A percentile compares a stretch with the other conserved stretches of the same genome.
Evolutionary conservation across 2,329 filamentous ascomycete genomes (phyloP).

Genomic region (Talaromyces sp.): DNA sequence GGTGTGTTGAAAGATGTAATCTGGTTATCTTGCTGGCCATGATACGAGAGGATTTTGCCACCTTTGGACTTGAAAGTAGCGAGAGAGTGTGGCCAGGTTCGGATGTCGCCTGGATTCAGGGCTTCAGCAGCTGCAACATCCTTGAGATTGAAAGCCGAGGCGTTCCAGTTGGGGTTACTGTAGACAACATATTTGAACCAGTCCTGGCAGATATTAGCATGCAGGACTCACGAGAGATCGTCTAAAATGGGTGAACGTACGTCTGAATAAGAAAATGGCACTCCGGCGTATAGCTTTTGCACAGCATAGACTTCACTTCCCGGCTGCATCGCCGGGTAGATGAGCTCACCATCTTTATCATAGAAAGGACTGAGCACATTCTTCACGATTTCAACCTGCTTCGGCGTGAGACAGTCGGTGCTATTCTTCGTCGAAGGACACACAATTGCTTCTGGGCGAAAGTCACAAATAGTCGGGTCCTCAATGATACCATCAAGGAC

Average conservation of each 20-base stretch:
- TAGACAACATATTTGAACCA: constrained; percentile 7
- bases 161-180: constrained; percentile 2
- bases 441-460: not conserved
- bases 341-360: constrained; percentile 18
- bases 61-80: constrained; percentile 32
- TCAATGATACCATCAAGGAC: constrained; percentile 34
- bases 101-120: constrained; percentile 24
- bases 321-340: constrained; percentile 34
- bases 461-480: constrained; percentile 23
- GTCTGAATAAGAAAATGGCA: constrained; percentile 28
- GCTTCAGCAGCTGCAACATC: not conserved
- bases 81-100: constrained; percentile 35
- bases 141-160: not conserved
- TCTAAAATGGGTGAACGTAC: not conserved
- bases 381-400: not conserved
- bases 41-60: constrained; percentile 43
- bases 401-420: not conserved
- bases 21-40: constrained; percentile 42
- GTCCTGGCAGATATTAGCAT: not conserved
- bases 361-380: not conserved
- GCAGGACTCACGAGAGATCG: not conserved
- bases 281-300: constrained; percentile 38
- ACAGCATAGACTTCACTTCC: constrained; percentile 25
- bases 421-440: not conserved
- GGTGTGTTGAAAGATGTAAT: constrained; percentile 50